A percentile compares a stretch with the other conserved stretches of the same genome.
phyloP scores from a whole-genome alignment of 768 basidiomycete genomes.

The Tylopilus rubrobrunneus region DNA sequence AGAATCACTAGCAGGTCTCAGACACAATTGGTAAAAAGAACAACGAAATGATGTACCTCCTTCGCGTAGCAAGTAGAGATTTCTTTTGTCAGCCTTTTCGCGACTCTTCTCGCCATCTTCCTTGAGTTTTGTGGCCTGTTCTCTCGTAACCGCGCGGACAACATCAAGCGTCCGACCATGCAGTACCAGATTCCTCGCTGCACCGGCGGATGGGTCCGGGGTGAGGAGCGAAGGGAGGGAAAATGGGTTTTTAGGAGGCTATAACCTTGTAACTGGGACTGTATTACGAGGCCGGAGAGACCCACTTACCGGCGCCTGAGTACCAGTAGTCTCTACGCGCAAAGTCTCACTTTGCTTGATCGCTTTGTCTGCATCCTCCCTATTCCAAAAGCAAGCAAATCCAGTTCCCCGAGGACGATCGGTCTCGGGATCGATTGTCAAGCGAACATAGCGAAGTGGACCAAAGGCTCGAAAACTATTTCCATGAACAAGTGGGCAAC shows the following conservation, averaged over 20 bases:
- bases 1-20: constrained; percentile 64
- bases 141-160: constrained; percentile 83
- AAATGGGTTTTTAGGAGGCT: constrained; percentile 82
- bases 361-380: constrained; percentile 81
- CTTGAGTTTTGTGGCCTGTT: constrained; percentile 82
- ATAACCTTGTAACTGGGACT: background rate
- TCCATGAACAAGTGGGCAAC: background rate
- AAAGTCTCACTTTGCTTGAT: constrained; percentile 77
- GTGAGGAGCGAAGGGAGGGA: constrained; percentile 85
- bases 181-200: constrained; percentile 79
- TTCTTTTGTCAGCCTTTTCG: constrained; percentile 91
- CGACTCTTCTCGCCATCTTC: constrained; percentile 82
- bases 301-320: constrained; percentile 27
- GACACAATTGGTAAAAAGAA: background rate
- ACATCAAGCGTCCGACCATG: constrained; percentile 94
- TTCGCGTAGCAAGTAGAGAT: constrained; percentile 93
- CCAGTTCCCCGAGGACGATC: constrained; percentile 92
- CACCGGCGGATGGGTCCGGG: constrained; percentile 84
- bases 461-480: constrained; percentile 83
- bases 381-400: constrained; percentile 97
- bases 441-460: constrained; percentile 86
- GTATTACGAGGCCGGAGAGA: constrained; percentile 9
- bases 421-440: constrained; percentile 78
- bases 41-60: constrained; percentile 56
- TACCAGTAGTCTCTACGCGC: constrained; percentile 58